These are phyloP conservation scores for Solanum infundibuliforme DNA, from an alignment of 257 asterid species.

Conservation along the genomic window DNA sequence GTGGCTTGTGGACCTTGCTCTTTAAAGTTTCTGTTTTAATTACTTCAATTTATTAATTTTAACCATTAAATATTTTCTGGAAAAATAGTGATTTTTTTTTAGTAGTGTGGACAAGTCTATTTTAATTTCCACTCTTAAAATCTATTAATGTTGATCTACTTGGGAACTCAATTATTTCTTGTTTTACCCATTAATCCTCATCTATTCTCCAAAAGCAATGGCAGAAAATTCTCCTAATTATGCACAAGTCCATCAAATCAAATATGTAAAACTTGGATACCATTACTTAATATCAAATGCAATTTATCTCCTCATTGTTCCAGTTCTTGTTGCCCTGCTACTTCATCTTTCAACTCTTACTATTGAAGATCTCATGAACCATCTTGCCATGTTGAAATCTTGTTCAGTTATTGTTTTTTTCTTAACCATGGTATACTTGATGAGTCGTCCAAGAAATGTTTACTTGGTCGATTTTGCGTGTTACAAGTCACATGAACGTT, in stretches of 20 bases:
- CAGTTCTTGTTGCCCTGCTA: conserved; percentile 5
- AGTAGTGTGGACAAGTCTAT: not conserved
- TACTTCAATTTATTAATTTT: not conserved
- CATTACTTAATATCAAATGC: conserved; percentile 26
- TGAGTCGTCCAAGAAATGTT: conserved; percentile 24
- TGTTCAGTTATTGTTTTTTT: conserved; percentile 16
- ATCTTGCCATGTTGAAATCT: conserved; percentile 16
- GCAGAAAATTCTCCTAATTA: not conserved
- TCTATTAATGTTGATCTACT: not conserved
- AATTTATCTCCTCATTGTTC: conserved; percentile 14
- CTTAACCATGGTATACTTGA: conserved; percentile 10
- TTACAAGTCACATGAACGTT: conserved; percentile 23
- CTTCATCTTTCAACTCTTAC: conserved; percentile 18
- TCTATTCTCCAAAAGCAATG: not conserved
- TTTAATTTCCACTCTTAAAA: not conserved
- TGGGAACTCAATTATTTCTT: not conserved
- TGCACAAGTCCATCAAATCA: not conserved
- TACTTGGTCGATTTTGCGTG: conserved; percentile 32
- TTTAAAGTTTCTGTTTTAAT: not conserved
- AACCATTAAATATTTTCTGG: not conserved
- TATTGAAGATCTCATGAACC: conserved; percentile 10
- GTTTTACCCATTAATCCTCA: not conserved
- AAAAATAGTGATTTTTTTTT: no score
- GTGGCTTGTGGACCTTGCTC: not conserved
- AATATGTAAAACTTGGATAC: conserved; percentile 29